These are phyloP conservation scores for Martensiomyces pterosporus DNA, from an alignment of 192 early-diverging fungal genomes.

Conservation along the genomic window DNA sequence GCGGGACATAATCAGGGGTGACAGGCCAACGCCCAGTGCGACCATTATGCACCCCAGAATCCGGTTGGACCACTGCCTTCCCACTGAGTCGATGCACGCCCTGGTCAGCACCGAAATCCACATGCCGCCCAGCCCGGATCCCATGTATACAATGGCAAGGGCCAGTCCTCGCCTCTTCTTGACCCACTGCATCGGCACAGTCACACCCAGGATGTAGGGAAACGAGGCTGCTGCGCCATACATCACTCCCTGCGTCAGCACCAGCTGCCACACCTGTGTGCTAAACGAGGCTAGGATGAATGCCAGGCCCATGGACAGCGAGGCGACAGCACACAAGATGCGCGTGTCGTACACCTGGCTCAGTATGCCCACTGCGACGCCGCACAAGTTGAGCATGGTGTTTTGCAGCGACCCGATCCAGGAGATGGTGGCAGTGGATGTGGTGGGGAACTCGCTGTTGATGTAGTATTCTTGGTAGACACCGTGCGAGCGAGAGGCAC, in stretches of 20 bases:
- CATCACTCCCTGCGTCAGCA: slow-evolving; percentile 47
- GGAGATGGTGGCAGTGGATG: slow-evolving; percentile 24
- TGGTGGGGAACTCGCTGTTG: slow-evolving; percentile 19
- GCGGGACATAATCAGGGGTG: slow-evolving; percentile 32
- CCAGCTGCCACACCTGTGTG: slow-evolving; percentile 51
- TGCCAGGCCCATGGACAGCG: slow-evolving; percentile 21
- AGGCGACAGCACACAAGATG: slow-evolving; percentile 18
- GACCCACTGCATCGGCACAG: slow-evolving; percentile 43
- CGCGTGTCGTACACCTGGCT: slow-evolving; percentile 30
- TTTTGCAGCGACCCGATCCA: slow-evolving; percentile 50
- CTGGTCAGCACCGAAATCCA: slow-evolving; percentile 35
- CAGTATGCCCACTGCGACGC: slow-evolving; percentile 37
- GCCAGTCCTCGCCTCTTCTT: slow-evolving; percentile 29
- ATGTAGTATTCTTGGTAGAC: slow-evolving; percentile 50
- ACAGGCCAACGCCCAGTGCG: slow-evolving; percentile 23
- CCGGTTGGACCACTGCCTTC: slow-evolving; percentile 36
- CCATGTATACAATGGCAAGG: slow-evolving; percentile 32
- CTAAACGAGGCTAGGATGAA: slow-evolving; percentile 50
- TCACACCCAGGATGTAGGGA: slow-evolving; percentile 43
- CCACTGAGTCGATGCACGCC: slow-evolving; percentile 22
- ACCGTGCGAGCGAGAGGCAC: slow-evolving; percentile 39
- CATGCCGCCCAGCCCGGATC: slow-evolving; percentile 43
- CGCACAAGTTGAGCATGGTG: slow-evolving; percentile 40
- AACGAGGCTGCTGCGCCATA: slow-evolving; percentile 40
- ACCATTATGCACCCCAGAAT: slow-evolving; percentile 35